Percentiles rank a stretch among this genome's conserved stretches.
phyloP scores from a whole-genome alignment of 768 basidiomycete species.

The Leccinum variicolor region DNA sequence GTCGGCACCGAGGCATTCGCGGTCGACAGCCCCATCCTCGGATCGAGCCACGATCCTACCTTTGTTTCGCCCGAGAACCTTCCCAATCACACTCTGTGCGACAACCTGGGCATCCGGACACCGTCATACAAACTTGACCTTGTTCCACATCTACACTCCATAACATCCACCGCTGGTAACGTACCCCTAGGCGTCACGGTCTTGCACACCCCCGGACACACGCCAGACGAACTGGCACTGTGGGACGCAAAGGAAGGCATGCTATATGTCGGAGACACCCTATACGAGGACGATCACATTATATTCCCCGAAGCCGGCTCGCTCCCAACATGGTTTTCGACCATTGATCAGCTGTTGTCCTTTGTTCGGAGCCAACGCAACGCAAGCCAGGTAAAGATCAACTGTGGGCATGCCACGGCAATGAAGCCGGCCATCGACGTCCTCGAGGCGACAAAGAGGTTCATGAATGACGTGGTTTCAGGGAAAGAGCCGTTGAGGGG shows the following conservation, averaged over 20 bases:
- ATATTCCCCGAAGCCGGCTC: conserved; percentile 55
- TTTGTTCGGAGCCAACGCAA: conserved; percentile 35
- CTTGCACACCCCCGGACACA: conserved; percentile 58
- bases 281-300: conserved; percentile 53
- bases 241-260: conserved; percentile 48
- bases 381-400: conserved; percentile 36
- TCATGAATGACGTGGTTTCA: conserved; percentile 46
- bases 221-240: conserved; percentile 54
- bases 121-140: conserved; percentile 47
- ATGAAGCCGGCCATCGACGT: conserved; percentile 45
- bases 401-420: conserved; percentile 49
- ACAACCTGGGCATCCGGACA: conserved; percentile 35
- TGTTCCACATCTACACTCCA: conserved; percentile 38
- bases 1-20: conserved; percentile 52
- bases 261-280: conserved; percentile 56
- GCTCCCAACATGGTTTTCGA: conserved; percentile 46
- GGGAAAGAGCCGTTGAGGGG: conserved; percentile 37
- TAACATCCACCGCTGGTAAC: conserved; percentile 21
- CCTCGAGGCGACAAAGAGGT: conserved; percentile 37
- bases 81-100: conserved; percentile 46
- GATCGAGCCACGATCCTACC: conserved; percentile 43
- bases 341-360: conserved; percentile 40
- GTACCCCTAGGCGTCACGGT: conserved; percentile 37
- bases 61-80: conserved; percentile 43
- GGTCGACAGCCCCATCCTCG: conserved; percentile 43